Evolutionary conservation across 2,329 filamentous ascomycete species (phyloP), one percentile per base, ranked within the genome.

Genomic region (Remersonia thermophila): DNA sequence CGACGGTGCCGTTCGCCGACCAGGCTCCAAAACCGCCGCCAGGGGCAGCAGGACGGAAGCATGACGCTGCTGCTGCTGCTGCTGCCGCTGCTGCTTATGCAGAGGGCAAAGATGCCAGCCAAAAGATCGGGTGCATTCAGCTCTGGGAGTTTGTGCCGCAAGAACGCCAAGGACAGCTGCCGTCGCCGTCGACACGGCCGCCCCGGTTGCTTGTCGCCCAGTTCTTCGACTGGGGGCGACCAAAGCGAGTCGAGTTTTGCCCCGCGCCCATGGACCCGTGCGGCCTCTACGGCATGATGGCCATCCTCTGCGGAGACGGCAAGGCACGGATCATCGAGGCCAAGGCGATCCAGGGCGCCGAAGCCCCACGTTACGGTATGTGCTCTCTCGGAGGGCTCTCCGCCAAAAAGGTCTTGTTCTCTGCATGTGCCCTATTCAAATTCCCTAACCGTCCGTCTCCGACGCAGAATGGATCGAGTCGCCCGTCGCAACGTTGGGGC

Each of bases 211-310:
- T 55, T 1, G 57, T 58, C 31, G 64, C 63, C 3, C 44, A 69
- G 16, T 71, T 67, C 41, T 61, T 71, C 12, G 58, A 66, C 27
- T 67, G 61, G 55, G 71, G 71, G 2, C 60, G 69, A 28, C 63
- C 62, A 2, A 62, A 57, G 38, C 61, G 66, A 23, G 53, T 75
- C 20, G 61, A 61, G 41, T 77, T 71, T 69, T 73, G 68, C 37
- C 69, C 71, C 0, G 54, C 66, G 0, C 51, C 56, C 3, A 48
- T 60, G 14, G 46, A 51, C 2, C 42, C 44, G 3, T 48, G 53
- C 1, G 49, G 52, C 15, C 36, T 46, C 2, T 39, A 61, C 41
- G 54, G 64, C 30, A 30, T 70, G 46, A 44, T 74, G 17, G 71
- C 65, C 2, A 51, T 71, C 0, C 55, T 76, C 3, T 69, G 63